Base-by-base conservation (phyloP, 2,329 filamentous ascomycete genomes). In the Chaetomiaceae sp. region DNA sequence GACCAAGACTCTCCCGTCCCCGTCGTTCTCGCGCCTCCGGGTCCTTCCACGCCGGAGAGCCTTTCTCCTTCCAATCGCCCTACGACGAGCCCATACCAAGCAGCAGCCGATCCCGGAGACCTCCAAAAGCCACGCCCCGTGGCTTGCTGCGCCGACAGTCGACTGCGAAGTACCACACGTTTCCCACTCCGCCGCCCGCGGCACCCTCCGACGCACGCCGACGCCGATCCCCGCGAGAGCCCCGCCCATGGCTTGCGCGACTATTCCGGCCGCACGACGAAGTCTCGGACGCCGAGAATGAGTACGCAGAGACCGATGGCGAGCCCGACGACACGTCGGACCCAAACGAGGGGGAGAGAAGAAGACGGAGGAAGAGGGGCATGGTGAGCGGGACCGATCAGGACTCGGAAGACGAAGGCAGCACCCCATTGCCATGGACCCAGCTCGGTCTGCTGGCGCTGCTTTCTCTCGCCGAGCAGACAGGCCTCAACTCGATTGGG, bases 401-500 rank as follows among this genome's bases (percentile, higher is more conserved):
- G 3, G 65, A 65, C 23, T 64, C 48, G 11, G 22, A 58, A 49
- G 66, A 43, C 33, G 63, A 61, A 19, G 61, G 66, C 44, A 58
- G 53, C 40, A 89, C 89, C 1, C 91, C 92, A 0, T 73, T 99
- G 17, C 94, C 94, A 0, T 83, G 83, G 60, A 83, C 79, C 61
- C 94, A 97, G 74, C 85, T 99, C 56, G 79, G 84, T 5, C 81
- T 97, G 12, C 76, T 99, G 31, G 92, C 92, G 1, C 74, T 96
- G 60, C 88, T 99, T 56, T 91, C 91, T 6, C 78, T 99, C 20
- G 88, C 89, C 50, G 94, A 99, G 68, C 94, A 99, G 75, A 97
- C 92, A 0, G 94, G 94, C 0, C 80, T 99, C 66, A 99, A 99
- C 70, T 96, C 91, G 20, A 96, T 99, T 65, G 88, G 87, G 11